Evolutionary conservation across 768 basidiomycete species (phyloP).

Genomic region (Tulasnella sp.): DNA sequence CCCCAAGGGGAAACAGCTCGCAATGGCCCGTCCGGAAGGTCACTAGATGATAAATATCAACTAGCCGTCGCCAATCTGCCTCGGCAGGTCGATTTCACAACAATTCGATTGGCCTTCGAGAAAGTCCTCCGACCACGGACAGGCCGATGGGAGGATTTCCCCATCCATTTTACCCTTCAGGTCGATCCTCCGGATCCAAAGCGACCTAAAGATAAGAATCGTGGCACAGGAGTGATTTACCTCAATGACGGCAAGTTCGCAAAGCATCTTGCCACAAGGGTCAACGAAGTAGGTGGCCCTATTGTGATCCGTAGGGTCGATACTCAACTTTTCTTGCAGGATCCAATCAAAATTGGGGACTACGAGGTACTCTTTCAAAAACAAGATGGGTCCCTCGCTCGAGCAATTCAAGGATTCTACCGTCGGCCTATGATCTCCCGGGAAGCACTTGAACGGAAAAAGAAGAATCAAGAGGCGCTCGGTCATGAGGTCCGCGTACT

Average conservation of each 20-base stretch:
- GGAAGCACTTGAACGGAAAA: not conserved
- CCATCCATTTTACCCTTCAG: not conserved
- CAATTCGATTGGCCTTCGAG: not conserved
- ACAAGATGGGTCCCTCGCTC: not conserved
- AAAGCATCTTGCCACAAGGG: not conserved
- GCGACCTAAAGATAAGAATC: not conserved
- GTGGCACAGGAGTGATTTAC: not conserved
- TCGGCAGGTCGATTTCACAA: not conserved
- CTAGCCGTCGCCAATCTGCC: not conserved
- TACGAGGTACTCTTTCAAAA: not conserved
- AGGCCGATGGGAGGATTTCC: not conserved
- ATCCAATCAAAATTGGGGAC: not conserved
- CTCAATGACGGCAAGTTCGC: not conserved
- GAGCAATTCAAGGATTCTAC: not conserved
- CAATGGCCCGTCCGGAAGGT: not conserved
- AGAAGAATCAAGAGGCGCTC: conserved; percentile 33
- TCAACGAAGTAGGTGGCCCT: not conserved
- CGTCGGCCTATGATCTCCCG: not conserved
- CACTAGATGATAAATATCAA: not conserved
- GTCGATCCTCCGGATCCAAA: not conserved
- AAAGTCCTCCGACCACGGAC: not conserved
- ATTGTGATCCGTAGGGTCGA: not conserved
- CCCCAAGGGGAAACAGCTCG: not conserved
- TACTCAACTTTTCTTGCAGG: not conserved
- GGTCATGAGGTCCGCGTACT: conserved; percentile 43